Percentiles rank a stretch among this genome's conserved stretches.
Conservation (phyloP, 179 eudicot species). For the Sideroxylon spinosum region DNA sequence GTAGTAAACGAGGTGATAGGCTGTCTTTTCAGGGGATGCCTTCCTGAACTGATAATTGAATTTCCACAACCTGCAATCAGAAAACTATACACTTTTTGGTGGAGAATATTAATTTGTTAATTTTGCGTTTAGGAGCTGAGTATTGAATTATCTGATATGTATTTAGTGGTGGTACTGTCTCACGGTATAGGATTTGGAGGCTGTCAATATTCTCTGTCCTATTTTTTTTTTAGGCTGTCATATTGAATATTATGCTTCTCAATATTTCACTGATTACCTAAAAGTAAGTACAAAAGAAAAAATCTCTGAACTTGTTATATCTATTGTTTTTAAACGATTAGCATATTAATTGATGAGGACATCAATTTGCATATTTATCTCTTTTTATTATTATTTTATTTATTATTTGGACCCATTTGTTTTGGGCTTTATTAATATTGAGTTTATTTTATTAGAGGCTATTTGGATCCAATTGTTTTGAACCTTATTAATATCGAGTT, state of each 20-base stretch:
- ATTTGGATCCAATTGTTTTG: too few relatives aligned
- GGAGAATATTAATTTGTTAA: neutral
- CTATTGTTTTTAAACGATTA: constrained; percentile 1
- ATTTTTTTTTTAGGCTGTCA: neutral
- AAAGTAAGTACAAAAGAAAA: neutral
- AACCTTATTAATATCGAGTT: too few relatives aligned
- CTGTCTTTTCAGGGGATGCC: too few relatives aligned
- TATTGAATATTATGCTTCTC: neutral
- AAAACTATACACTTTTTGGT: too few relatives aligned
- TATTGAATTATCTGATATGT: neutral
- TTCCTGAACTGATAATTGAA: neutral
- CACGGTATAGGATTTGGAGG: neutral
- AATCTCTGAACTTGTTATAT: neutral
- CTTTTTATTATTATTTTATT: too few relatives aligned
- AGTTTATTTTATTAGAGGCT: too few relatives aligned
- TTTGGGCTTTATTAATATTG: too few relatives aligned
- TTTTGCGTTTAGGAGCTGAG: neutral
- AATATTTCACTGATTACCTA: neutral
- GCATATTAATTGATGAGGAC: too few relatives aligned
- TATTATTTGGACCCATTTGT: too few relatives aligned
- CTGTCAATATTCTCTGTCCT: neutral
- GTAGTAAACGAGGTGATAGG: neutral
- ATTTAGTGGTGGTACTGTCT: neutral
- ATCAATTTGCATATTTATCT: too few relatives aligned
- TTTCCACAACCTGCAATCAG: neutral